Conservation (phyloP, 2,329 filamentous ascomycete genomes). For the Xylariaceae sp. region DNA sequence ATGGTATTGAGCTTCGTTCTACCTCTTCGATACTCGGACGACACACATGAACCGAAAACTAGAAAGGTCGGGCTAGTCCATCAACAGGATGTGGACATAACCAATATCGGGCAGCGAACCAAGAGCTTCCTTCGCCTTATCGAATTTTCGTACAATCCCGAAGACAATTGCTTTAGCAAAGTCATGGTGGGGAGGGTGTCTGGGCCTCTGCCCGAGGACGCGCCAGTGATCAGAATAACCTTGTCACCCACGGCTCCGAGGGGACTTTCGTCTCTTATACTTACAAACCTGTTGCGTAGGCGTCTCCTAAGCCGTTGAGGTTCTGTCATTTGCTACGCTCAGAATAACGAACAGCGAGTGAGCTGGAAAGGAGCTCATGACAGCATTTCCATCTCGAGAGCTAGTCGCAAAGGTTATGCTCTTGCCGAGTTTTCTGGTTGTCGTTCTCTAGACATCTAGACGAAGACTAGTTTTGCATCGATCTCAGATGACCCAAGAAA, state of each 20-base stretch:
- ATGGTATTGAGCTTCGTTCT: slow-evolving; percentile 34
- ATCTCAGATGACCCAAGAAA: too few relatives aligned
- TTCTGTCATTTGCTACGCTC: slow-evolving; percentile 27
- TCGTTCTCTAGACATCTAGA: neutral
- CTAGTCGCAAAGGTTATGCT: too few relatives aligned
- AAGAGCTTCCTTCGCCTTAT: slow-evolving; percentile 37
- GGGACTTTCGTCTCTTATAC: slow-evolving; percentile 40
- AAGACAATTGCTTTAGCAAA: slow-evolving; percentile 48
- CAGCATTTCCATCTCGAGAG: slow-evolving; percentile 10
- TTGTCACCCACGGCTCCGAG: slow-evolving; percentile 40
- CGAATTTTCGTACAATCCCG: slow-evolving; percentile 46
- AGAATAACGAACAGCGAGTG: slow-evolving; percentile 26
- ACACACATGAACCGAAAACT: slow-evolving; percentile 38
- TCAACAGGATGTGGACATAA: slow-evolving; percentile 41
- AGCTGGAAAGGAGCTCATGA: slow-evolving; percentile 25
- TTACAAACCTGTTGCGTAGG: slow-evolving; percentile 42
- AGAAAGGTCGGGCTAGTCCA: slow-evolving; percentile 37
- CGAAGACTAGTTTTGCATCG: too few relatives aligned
- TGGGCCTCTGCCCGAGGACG: slow-evolving; percentile 44
- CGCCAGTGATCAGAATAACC: slow-evolving; percentile 46
- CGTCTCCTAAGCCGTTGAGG: slow-evolving; percentile 39
- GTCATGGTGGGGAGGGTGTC: slow-evolving; percentile 46
- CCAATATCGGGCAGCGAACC: slow-evolving; percentile 27
- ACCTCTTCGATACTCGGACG: slow-evolving; percentile 24
- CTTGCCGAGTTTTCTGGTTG: too few relatives aligned